These are phyloP conservation scores for Acephala macrosclerotiorum DNA, from an alignment of 2,329 filamentous ascomycete species.

Conservation along the genomic window DNA sequence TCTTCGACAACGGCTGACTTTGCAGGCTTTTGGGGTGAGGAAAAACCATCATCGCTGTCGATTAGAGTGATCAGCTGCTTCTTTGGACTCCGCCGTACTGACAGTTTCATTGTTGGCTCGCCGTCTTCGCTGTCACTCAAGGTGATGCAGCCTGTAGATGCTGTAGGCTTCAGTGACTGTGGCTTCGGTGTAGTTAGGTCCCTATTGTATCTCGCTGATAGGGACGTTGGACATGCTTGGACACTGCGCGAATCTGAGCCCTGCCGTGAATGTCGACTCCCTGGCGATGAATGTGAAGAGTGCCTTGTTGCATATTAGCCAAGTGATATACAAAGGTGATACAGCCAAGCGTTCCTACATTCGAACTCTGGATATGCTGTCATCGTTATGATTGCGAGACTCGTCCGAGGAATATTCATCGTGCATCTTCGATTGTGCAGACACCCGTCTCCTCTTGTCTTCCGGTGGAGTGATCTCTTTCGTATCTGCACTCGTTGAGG, in stretches of 20 bases:
- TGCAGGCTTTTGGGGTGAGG: constrained; percentile 7
- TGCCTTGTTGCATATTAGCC: constrained; percentile 25
- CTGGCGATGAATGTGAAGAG: constrained; percentile 33
- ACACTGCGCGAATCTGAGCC: constrained; percentile 11
- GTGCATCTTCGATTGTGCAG: constrained; percentile 24
- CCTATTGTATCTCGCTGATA: constrained; percentile 32
- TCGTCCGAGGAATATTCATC: constrained; percentile 29
- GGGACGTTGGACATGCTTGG: constrained; percentile 25
- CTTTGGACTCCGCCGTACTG: constrained; percentile 15
- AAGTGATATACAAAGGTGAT: not conserved
- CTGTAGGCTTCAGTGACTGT: constrained; percentile 12
- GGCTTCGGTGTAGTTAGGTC: constrained; percentile 27
- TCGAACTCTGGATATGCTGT: constrained; percentile 5
- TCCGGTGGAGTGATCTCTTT: constrained; percentile 32
- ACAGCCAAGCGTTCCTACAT: constrained; percentile 21
- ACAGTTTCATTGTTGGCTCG: not conserved
- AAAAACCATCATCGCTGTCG: constrained; percentile 29
- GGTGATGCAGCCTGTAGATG: constrained; percentile 32
- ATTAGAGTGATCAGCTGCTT: not conserved
- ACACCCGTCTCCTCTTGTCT: constrained; percentile 39
- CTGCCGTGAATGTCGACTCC: constrained; percentile 29
- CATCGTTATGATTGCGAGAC: constrained; percentile 25
- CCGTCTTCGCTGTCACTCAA: constrained; percentile 33
- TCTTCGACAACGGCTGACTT: constrained; percentile 29
- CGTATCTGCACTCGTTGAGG: constrained; percentile 35